Evolutionary conservation across 1,139 yeast species (phyloP), one percentile per base, ranked within the genome.

Genomic region (Arxiozyma slooffiae): DNA sequence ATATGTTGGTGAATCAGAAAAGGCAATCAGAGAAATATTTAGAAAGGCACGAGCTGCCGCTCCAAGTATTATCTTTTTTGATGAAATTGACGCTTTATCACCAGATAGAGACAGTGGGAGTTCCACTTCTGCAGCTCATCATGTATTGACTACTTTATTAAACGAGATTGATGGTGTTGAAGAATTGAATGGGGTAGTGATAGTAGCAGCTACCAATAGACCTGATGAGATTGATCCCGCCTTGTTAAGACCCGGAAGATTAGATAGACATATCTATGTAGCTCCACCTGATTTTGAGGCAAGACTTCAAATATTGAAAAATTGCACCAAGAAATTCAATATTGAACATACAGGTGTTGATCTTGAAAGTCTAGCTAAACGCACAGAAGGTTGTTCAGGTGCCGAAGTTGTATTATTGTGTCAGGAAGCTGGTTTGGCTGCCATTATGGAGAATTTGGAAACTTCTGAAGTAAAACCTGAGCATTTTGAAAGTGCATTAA

Each of bases 131-230:
- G 95, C 95, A 0, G 81, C 92, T 0, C 88, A 80, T 57, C 85
- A 94, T 59, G 97, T 92, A 0, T 72, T 92, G 54, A 90, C 96
- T 0, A 85, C 97, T 0, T 71, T 92, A 57, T 75, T 92, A 61
- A 92, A 89, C 62, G 97, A 92, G 67, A 86, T 92, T 59, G 98
- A 92, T 64, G 98, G 98, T 63, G 92, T 92, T 14, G 98, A 92
- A 66, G 95, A 89, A 53, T 71, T 92, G 56, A 86, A 85, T 52
- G 97, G 96, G 1, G 97, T 92, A 6, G 88, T 89, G 3, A 82
- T 92, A 18, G 83, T 92, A 21, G 97, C 96, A 1, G 97, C 97
- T 7, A 92, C 98, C 0, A 92, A 92, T 64, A 76, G 96, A 61
- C 98, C 98, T 0, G 88, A 89, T 26, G 85, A 85, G 39, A 88